These are phyloP conservation scores for Cyclaneusma minus DNA, from an alignment of 2,329 filamentous ascomycete species.

Conservation along the genomic window DNA sequence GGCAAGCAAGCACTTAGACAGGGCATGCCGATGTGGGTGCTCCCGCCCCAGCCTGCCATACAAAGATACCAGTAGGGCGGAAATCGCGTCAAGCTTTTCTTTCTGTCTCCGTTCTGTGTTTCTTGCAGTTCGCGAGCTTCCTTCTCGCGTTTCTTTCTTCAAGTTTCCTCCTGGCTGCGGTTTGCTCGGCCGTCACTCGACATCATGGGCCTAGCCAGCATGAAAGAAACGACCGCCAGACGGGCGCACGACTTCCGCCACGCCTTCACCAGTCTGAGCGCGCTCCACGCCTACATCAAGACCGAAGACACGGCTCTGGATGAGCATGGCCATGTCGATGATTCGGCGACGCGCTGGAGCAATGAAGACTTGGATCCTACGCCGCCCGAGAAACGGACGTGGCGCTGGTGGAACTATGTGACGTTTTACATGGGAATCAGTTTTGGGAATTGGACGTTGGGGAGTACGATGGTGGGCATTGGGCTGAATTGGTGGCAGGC, in stretches of 20 bases:
- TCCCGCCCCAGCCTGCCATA: too few relatives aligned
- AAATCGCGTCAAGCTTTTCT: too few relatives aligned
- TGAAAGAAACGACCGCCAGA: neutral
- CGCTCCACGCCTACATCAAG: conserved; percentile 2
- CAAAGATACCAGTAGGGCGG: too few relatives aligned
- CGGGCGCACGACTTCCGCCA: conserved; percentile 1
- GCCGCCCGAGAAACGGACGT: conserved; percentile 21
- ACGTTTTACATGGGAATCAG: conserved; percentile 23
- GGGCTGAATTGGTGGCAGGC: conserved; percentile 29
- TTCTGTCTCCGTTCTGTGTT: too few relatives aligned
- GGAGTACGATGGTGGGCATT: conserved; percentile 24
- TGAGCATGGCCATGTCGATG: conserved; percentile 10
- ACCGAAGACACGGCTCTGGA: conserved; percentile 8
- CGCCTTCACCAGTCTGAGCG: conserved; percentile 1
- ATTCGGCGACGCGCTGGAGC: conserved; percentile 8
- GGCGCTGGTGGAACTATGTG: conserved; percentile 24
- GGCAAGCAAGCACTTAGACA: too few relatives aligned
- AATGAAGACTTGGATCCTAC: conserved; percentile 22
- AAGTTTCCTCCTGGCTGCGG: too few relatives aligned
- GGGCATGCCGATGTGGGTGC: too few relatives aligned
- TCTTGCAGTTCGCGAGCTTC: too few relatives aligned
- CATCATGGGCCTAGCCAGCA: too few relatives aligned
- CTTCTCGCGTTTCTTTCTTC: too few relatives aligned
- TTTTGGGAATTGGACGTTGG: conserved; percentile 27
- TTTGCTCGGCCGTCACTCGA: too few relatives aligned